Base-by-base conservation (phyloP, 768 basidiomycete genomes). In the Brasilioporus rufonigricans region DNA sequence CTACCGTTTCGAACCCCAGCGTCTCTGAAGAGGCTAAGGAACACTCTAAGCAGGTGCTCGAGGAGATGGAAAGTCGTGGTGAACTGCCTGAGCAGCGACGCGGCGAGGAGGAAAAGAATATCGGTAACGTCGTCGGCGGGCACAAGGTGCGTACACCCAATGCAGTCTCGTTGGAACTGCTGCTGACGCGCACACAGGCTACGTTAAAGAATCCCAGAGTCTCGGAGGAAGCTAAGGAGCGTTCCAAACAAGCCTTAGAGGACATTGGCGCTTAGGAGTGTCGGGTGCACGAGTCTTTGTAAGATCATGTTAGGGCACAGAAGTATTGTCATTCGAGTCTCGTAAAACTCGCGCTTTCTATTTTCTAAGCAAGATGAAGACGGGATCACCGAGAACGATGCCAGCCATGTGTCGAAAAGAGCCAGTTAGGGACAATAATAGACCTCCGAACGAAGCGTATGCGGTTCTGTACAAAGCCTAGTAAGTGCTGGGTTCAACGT, bases 371-470 rank as follows among this genome's bases (percentile, higher is more conserved):
- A 98, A 79, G 39, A 97, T 75, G 71, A 92, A 98, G 51, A 98
- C 80, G 46, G 93, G 89, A 66, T 98, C 93, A 27, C 96, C 95
- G 5, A 98, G 83, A 14, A 96, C 93, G 53, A 99, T 86, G 63
- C 82, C 86, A 32, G 91, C 85, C 80, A 99, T 80, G 74, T 98
- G 94, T 53, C 97, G 84, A 74, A 86, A 94, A 31, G 86, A 91
- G 2, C 97, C 97, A 27, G 92, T 87, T 48, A 99, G 74, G 0
- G 97, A 93, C 86, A 99, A 86, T 36, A 99, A 78, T 18, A 99
- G 79, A 21, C 97, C 97, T 38, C 97, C 97, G 57, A 97, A 99
- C 9, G 96, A 98, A 40, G 90, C 89, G 70, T 98, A 99, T 19
- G 87, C 96, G 26, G 95, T 97, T 49, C 95, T 98, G 62, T 44